Evolutionary conservation across 345 rosid genomes (phyloP), one percentile per base, ranked within the genome.

Genomic region (Hypericum androsaemum): DNA sequence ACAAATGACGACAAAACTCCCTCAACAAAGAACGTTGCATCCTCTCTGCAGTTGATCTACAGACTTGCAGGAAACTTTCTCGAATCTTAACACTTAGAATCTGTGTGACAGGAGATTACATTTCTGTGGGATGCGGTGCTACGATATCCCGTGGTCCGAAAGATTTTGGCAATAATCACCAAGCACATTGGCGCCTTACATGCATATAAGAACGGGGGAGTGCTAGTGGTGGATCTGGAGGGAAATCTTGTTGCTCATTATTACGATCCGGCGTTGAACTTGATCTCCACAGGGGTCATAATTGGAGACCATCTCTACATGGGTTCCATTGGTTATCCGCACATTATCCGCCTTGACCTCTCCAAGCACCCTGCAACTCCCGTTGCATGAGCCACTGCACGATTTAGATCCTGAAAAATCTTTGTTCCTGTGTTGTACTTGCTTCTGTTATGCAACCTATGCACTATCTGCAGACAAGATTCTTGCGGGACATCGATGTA

Each of bases 231-330:
- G 39, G 74, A 84, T 69, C 42, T 67, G 63, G 81, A 77, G 2
- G 92, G 96, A 32, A 82, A 76, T 16, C 75, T 78, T 1, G 38
- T 69, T 0, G 73, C 83, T 0, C 73, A 74, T 55, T 89, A 80
- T 59, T 51, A 64, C 41, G 92, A 84, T 73, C 66, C n/a, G 3
- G 45, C 42, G 7, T 13, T 68, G 10, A 8, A 62, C 12, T 10
- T 69, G 22, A 12, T 74, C 39, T 12, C 94, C 0, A 46, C 69
- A 6, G 79, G 80, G 3, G 28, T 56, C 13, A 80, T 71, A 67
- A 82, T 89, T 42, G 90, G 82, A 43, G 51, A 65, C 38, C 64
- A 77, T 53, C 56, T 89, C 15, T 84, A 82, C 58, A 69, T 62
- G 0, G 88, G 94, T 39, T 77, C 81, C 22, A 5, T 71, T 15